phyloP scores from a whole-genome alignment of 2,329 filamentous ascomycete species.

The Acrocalymma vagum region DNA sequence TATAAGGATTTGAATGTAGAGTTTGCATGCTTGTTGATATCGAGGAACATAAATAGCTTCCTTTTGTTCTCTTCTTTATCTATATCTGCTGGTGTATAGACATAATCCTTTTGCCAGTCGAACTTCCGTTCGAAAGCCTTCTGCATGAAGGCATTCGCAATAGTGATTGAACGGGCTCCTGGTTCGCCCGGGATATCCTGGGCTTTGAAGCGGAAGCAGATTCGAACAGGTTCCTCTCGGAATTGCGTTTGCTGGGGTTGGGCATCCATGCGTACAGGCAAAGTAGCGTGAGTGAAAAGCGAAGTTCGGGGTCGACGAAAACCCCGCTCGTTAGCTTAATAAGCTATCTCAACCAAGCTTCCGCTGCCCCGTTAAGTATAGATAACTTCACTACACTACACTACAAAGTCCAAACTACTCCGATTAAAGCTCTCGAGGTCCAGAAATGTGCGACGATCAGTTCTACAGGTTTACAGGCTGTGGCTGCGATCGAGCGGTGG shows the following conservation, averaged over 20 bases:
- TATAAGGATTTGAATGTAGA: constrained; percentile 8
- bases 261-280: constrained; percentile 11
- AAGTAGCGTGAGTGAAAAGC: constrained; percentile 2
- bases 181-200: constrained; percentile 15
- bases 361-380: no score
- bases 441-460: constrained; percentile 7
- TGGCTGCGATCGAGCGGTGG: constrained; percentile 11
- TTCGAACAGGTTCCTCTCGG: constrained; percentile 11
- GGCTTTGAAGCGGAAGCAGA: constrained; percentile 16
- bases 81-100: constrained; percentile 20
- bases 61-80: constrained; percentile 11
- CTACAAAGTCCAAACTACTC: no score
- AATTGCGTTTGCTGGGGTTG: constrained; percentile 12
- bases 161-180: constrained; percentile 17
- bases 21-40: constrained; percentile 15
- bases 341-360: no score
- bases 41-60: constrained; percentile 15
- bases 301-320: no score
- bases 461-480: constrained; percentile 8
- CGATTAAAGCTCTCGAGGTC: no score
- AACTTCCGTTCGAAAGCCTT: constrained; percentile 13
- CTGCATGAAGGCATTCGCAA: constrained; percentile 18
- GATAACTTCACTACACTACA: no score
- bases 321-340: no score
- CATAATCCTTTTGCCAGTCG: constrained; percentile 15